Conservation (phyloP, 1,284 basidiomycete genomes). For the Apiotrichum sp. region DNA sequence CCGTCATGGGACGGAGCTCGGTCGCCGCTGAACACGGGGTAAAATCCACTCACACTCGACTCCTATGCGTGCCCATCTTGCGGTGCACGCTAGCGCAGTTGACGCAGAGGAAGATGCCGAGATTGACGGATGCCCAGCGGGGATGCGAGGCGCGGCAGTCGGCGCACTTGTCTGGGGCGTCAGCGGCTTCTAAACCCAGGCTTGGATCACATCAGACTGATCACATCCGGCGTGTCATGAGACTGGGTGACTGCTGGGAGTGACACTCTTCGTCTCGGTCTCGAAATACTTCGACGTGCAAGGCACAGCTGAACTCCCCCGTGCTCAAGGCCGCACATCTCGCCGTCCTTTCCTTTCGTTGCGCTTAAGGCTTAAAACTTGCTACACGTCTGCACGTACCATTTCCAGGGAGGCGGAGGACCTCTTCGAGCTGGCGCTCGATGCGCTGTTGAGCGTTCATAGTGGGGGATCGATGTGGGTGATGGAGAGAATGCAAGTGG, state of each 20-base stretch:
- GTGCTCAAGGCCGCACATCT: too few species aligned
- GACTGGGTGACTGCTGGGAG: neutral
- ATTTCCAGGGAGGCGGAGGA: constrained; percentile 41
- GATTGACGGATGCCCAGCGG: constrained; percentile 44
- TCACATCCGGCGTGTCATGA: neutral
- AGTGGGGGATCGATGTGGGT: neutral
- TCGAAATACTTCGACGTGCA: too few species aligned
- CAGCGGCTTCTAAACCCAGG: neutral
- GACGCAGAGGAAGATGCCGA: constrained; percentile 43
- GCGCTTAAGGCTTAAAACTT: too few species aligned
- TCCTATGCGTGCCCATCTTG: constrained; percentile 45
- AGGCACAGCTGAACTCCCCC: too few species aligned
- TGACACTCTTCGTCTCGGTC: too few species aligned
- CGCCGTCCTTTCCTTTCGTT: too few species aligned
- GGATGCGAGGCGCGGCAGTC: constrained; percentile 42
- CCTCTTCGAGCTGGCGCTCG: constrained; percentile 43
- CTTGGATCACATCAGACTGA: too few species aligned
- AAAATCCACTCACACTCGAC: constrained; percentile 35
- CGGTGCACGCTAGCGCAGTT: constrained; percentile 41
- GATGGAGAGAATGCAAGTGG: too few species aligned
- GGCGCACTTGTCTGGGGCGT: constrained; percentile 38
- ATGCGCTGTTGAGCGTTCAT: constrained; percentile 33
- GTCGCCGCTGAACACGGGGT: neutral
- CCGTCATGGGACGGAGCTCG: too few species aligned
- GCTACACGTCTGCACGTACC: constrained; percentile 22